Base-by-base conservation (phyloP, 257 asterid genomes). In the Gentiana straminea region DNA sequence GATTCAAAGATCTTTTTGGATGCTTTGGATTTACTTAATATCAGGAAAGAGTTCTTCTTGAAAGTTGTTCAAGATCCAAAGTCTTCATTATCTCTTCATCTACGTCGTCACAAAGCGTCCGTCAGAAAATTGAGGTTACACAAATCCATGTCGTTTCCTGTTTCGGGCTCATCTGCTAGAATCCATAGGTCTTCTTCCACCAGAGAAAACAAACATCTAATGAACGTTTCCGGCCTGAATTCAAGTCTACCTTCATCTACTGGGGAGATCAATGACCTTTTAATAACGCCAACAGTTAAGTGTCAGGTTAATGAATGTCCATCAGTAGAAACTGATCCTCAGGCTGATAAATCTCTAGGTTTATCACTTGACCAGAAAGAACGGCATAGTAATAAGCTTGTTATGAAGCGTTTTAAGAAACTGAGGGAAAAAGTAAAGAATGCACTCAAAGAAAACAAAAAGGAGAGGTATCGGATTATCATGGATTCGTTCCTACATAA, bases 401-500 rank as follows among this genome's bases (percentile, higher is more conserved):
- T 73, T 11, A 61, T 77, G 32, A 72, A 72, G 54, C 77, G 73
- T 43, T 86, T 86, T 84, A 86, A 81, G 79, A 77, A 73, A 55
- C 78, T 86, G 10, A 62, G 80, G 10, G 78, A 69, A 61, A 89
- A 78, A 53, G 59, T 86, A 62, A 86, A 68, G 35, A 71, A 75
- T n/a, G 94, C 81, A 57, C 73, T 86, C 24, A 62, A 72, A 33
- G 97, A 81, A 61, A 68, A 74, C 67, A 81, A 71, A 58, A 81
- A 86, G 56, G 94, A 80, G 67, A 86, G 76, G 72, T 71, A 75
- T 33, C 79, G 86, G 51, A 89, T 89, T 54, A 38, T 81, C 10
- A 83, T 80, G 92, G 97, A 86, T 60, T 92, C 83, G 0, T 66
- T 84, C 51, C 81, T 83, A 52, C 86, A 89, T 59, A 86, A 80